Conservation (phyloP, 1,284 basidiomycete genomes). For the Naganishia albida region DNA sequence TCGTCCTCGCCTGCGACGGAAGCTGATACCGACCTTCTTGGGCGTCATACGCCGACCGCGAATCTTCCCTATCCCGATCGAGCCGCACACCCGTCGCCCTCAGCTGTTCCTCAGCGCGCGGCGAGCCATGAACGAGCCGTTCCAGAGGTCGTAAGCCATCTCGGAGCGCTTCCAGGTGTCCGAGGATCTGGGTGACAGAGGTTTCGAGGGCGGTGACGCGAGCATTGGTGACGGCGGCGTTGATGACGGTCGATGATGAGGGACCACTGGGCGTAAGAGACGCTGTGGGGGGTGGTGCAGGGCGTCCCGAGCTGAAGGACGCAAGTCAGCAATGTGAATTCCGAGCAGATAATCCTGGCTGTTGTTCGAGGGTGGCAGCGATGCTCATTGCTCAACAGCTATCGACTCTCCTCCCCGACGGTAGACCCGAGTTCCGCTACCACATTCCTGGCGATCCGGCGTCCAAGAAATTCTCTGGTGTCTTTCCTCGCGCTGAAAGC, state of each 20-base stretch:
- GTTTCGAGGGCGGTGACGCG: slow-evolving; percentile 13
- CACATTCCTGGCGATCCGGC: no score
- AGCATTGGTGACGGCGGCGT: background rate
- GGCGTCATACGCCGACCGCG: background rate
- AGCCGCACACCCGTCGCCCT: slow-evolving; percentile 1
- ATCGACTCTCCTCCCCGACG: no score
- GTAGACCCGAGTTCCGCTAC: no score
- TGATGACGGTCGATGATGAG: background rate
- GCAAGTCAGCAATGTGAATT: background rate
- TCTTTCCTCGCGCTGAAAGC: no score
- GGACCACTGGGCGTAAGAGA: background rate
- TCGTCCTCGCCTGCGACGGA: background rate
- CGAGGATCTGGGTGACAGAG: slow-evolving; percentile 10
- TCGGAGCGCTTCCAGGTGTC: slow-evolving; percentile 12
- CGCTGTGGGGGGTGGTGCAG: background rate
- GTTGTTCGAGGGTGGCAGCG: no score
- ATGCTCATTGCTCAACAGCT: no score
- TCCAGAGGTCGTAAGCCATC: slow-evolving; percentile 5
- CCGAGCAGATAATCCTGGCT: no score
- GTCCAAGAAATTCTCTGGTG: no score
- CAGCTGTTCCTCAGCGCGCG: background rate
- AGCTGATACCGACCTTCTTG: background rate
- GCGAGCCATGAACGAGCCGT: background rate
- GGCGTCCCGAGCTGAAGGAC: background rate
- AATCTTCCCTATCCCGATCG: background rate